Evolutionary conservation across 441 rosid species (phyloP).

Genomic region (Bruguiera hainesii): DNA sequence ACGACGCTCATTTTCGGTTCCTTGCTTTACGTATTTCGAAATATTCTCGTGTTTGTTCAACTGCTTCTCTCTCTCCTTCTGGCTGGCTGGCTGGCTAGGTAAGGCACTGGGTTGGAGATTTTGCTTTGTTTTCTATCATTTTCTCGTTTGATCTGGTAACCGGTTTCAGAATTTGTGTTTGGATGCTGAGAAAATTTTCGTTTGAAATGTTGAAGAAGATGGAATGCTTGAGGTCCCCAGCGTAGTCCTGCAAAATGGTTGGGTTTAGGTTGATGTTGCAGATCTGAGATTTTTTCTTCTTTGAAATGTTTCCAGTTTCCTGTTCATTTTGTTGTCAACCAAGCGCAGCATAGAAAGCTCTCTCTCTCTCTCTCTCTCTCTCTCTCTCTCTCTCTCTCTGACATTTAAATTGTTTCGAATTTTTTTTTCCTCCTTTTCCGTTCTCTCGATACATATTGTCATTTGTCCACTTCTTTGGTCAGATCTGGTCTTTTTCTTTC

Average conservation of each 20-base stretch:
- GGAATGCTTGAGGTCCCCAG: neutral
- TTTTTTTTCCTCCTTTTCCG: neutral
- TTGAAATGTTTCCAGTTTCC: neutral
- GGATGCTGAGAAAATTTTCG: constrained; percentile 5
- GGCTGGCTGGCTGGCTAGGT: neutral
- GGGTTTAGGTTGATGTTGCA: neutral
- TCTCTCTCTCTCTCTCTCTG: neutral
- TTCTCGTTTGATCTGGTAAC: constrained; percentile 15
- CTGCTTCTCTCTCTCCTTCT: constrained; percentile 11
- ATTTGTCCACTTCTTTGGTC: constrained; percentile 12
- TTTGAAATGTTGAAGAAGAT: neutral
- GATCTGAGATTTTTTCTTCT: constrained; percentile 20
- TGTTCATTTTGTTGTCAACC: constrained; percentile 3
- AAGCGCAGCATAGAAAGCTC: constrained; percentile 8
- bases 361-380: neutral
- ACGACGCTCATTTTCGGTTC: constrained; percentile 15
- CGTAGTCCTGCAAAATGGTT: neutral
- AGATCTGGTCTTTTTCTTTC: constrained; percentile 25
- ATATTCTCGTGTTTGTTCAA: constrained; percentile 19
- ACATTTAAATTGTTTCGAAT: neutral
- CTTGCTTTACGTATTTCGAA: neutral
- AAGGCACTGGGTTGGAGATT: neutral
- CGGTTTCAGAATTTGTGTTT: constrained; percentile 9
- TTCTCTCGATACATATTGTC: neutral
- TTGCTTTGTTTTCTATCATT: neutral